Percentiles rank a stretch among this genome's conserved stretches.
These are phyloP conservation scores for Beauveria australis DNA, from an alignment of 2,329 filamentous ascomycete species.

Conservation along the genomic window DNA sequence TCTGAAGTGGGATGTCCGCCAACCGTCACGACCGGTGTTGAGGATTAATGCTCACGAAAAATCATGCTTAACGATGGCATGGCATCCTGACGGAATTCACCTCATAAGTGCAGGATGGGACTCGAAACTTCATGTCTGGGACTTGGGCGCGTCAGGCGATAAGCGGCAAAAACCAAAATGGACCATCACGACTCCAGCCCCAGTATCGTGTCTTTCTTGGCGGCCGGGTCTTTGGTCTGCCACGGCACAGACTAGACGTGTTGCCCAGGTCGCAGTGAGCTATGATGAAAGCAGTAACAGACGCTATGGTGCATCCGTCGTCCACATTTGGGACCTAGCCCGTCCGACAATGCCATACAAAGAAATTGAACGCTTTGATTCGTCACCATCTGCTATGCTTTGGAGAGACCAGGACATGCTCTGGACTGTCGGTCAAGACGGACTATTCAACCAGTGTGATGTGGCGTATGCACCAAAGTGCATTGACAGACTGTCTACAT, in stretches of 20 bases:
- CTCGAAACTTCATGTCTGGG: slow-evolving; percentile 56
- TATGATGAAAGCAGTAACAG: slow-evolving; percentile 50
- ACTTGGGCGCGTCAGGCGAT: slow-evolving; percentile 50
- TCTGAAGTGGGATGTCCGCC: slow-evolving; percentile 57
- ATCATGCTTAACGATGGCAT: slow-evolving; percentile 51
- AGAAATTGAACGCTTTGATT: slow-evolving; percentile 53
- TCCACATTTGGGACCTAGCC: slow-evolving; percentile 63
- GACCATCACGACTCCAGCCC: slow-evolving; percentile 52
- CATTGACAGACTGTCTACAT: slow-evolving; percentile 54
- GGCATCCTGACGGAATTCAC: slow-evolving; percentile 62
- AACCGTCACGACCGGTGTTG: slow-evolving; percentile 42
- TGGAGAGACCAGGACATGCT: slow-evolving; percentile 59
- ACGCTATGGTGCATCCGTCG: slow-evolving; percentile 46
- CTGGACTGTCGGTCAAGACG: slow-evolving; percentile 58
- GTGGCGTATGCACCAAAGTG: slow-evolving; percentile 55
- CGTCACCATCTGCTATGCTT: slow-evolving; percentile 47
- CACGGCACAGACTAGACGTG: slow-evolving; percentile 49
- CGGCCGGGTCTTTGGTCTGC: slow-evolving; percentile 59
- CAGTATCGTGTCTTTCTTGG: slow-evolving; percentile 53
- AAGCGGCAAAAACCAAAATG: slow-evolving; percentile 58
- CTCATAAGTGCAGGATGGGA: slow-evolving; percentile 56
- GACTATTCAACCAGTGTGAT: slow-evolving; percentile 56
- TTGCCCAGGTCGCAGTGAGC: slow-evolving; percentile 53
- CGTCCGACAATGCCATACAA: slow-evolving; percentile 60
- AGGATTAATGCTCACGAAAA: slow-evolving; percentile 56